Conservation (phyloP, 768 basidiomycete species). For the Chalciporus pseudorubinellus region DNA sequence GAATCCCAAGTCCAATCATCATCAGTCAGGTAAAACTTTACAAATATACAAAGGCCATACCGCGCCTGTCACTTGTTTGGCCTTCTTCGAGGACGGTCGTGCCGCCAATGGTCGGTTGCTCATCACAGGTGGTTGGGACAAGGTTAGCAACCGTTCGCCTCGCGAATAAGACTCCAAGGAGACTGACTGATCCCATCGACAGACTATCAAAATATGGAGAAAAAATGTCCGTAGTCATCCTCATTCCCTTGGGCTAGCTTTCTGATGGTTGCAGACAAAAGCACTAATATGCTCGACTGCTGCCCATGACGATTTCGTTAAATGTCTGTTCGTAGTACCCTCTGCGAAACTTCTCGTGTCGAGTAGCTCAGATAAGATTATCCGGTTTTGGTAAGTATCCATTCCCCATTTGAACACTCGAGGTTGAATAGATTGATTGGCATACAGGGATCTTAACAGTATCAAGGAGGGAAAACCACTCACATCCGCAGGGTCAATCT, state of each 20-base stretch:
- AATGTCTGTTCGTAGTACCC: constrained; percentile 72
- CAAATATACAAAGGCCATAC: constrained; percentile 80
- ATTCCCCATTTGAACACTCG: not conserved
- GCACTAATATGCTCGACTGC: constrained; percentile 63
- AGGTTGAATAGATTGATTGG: not conserved
- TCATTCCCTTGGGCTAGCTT: not conserved
- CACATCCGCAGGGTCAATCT: constrained; percentile 63
- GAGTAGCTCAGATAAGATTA: constrained; percentile 84
- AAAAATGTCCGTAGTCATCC: constrained; percentile 48
- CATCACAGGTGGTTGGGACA: constrained; percentile 95
- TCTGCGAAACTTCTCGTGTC: constrained; percentile 69
- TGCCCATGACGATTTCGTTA: constrained; percentile 91
- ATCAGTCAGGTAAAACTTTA: constrained; percentile 75
- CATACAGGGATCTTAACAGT: constrained; percentile 60
- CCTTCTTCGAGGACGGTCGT: constrained; percentile 51
- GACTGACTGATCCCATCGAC: constrained; percentile 12
- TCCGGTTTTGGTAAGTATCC: constrained; percentile 75
- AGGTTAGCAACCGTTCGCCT: constrained; percentile 38
- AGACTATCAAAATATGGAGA: constrained; percentile 91
- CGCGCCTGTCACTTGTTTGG: constrained; percentile 84
- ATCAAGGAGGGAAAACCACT: constrained; percentile 41
- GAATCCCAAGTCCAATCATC: constrained; percentile 12
- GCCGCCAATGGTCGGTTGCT: constrained; percentile 50
- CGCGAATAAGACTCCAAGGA: not conserved
- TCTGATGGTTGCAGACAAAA: constrained; percentile 53